Base-by-base conservation (phyloP, 352 stramenopile genomes). In the Phytophthora hibernalis region DNA sequence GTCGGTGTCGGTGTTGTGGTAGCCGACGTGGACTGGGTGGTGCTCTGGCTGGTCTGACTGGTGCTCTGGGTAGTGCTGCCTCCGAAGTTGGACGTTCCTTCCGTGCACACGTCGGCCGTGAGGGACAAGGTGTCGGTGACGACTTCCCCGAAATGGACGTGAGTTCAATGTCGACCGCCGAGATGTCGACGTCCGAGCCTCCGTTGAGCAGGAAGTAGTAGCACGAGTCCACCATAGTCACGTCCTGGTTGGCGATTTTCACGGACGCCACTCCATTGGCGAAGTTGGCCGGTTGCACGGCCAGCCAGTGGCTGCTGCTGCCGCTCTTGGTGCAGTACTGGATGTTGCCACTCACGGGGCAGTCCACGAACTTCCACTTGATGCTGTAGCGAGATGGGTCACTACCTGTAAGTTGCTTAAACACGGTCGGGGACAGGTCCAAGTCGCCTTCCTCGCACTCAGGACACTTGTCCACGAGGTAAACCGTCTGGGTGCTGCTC, bases 381-480 rank as follows among this genome's bases (percentile, higher is more conserved):
- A 87, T 83, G 20, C 37, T 70, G 65, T 74, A 78, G 0, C 74
- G 72, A n/a, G 62, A 62, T 26, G 79, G 73, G 26, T 68, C 54
- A 24, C 53, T 72, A 35, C 80, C 80, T 18, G 80, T 89, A 43
- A 89, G 51, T 2, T 70, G 47, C 45, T 75, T 70, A 48, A 83
- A 89, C 31, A 89, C 76, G 0, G 61, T 72, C 7, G 75, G 68
- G 22, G 77, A 86, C 52, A 89, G 55, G 40, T 87, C 80, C 48
- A 89, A 68, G 60, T 87, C 82, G 44, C 84, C 83, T 21, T 87
- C 13, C 2, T 38, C 66, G 58, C 86, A 94, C 59, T 92, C 84
- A 6, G 82, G 83, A 55, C 86, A 94, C 18, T 71, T 75, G 67
- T 94, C 84, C 16, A 90, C 69, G 33, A 94, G 64, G 61, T 89